phyloP scores from a whole-genome alignment of 1,284 basidiomycete genomes.

The Trametes polyzona region DNA sequence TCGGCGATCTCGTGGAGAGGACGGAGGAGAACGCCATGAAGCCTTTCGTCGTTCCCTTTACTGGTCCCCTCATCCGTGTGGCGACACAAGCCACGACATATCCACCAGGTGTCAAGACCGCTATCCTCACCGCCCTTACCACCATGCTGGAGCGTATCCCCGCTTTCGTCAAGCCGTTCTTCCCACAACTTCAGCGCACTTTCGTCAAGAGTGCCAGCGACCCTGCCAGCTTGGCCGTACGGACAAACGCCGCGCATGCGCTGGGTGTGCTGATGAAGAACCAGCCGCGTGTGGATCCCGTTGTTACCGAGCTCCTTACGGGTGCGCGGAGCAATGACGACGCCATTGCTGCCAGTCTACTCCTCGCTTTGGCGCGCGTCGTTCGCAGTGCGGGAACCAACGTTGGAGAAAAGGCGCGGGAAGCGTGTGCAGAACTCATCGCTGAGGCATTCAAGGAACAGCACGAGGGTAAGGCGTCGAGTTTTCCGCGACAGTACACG shows the following conservation, averaged over 20 bases:
- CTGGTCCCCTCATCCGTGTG: conserved; percentile 94
- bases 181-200: conserved; percentile 95
- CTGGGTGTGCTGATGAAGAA: conserved; percentile 93
- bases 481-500: not conserved
- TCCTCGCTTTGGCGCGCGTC: conserved; percentile 80
- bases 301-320: conserved; percentile 86
- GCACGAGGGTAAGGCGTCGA: conserved; percentile 62
- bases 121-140: conserved; percentile 82
- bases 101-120: conserved; percentile 90
- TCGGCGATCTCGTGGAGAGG: conserved; percentile 92
- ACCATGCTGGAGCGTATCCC: conserved; percentile 87
- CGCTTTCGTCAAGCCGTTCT: conserved; percentile 94
- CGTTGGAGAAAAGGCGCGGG: conserved; percentile 77
- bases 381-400: conserved; percentile 75
- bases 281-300: conserved; percentile 84
- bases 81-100: conserved; percentile 87
- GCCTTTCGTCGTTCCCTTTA: conserved; percentile 95
- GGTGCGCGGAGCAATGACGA: conserved; percentile 74
- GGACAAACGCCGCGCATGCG: conserved; percentile 82
- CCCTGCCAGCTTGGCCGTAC: conserved; percentile 77
- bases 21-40: conserved; percentile 92
- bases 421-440: conserved; percentile 76
- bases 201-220: conserved; percentile 96
- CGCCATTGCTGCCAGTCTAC: conserved; percentile 74
- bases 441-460: conserved; percentile 78